phyloP scores from a whole-genome alignment of 1,139 yeast species.

The Yamadazyma epiphylla region DNA sequence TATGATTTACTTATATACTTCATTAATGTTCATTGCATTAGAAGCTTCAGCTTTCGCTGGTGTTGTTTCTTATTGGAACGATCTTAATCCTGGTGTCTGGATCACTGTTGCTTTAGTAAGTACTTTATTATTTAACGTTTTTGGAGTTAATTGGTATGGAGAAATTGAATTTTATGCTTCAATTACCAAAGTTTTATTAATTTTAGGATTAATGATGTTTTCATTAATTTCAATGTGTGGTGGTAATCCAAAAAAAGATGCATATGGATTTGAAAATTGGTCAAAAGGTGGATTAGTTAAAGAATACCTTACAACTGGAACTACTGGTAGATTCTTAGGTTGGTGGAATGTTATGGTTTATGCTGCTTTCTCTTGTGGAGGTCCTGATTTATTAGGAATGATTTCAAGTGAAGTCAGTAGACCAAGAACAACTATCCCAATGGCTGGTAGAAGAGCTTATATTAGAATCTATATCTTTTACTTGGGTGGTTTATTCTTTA shows the following conservation, averaged over 20 bases:
- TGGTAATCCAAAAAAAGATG: constrained; percentile 31
- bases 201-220: constrained; percentile 38
- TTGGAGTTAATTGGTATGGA: constrained; percentile 38
- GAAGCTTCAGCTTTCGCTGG: constrained; percentile 36
- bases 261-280: constrained; percentile 38
- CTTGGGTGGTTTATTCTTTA: constrained; percentile 36
- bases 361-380: constrained; percentile 42
- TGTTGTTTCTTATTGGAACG: constrained; percentile 38
- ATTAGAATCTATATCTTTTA: constrained; percentile 32
- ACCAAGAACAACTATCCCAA: constrained; percentile 30
- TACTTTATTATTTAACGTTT: constrained; percentile 26
- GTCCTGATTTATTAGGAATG: constrained; percentile 36
- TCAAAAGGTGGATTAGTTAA: constrained; percentile 32
- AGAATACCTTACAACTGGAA: constrained; percentile 26
- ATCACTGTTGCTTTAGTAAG: constrained; percentile 28
- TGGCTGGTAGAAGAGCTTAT: constrained; percentile 33
- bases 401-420: constrained; percentile 30
- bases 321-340: constrained; percentile 34
- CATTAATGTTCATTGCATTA: constrained; percentile 35
- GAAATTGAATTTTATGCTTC: constrained; percentile 37
- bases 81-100: constrained; percentile 32
- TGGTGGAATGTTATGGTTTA: constrained; percentile 32
- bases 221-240: constrained; percentile 39
- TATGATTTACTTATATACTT: constrained; percentile 32
- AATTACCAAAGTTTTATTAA: constrained; percentile 34